Evolutionary conservation across 2,329 filamentous ascomycete genomes (phyloP).

Genomic region (Microdochium bolleyi): DNA sequence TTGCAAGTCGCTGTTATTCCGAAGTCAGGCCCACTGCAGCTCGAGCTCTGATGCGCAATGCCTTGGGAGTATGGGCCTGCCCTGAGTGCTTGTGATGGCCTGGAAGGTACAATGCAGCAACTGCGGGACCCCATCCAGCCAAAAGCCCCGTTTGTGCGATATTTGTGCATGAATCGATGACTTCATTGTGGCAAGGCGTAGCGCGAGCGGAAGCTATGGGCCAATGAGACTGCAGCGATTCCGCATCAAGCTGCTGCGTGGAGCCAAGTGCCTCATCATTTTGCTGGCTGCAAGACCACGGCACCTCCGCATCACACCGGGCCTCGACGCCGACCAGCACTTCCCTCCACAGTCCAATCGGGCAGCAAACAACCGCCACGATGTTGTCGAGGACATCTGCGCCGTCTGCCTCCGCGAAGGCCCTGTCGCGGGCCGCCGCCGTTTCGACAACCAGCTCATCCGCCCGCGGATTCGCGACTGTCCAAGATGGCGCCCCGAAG

Average conservation of each 20-base stretch:
- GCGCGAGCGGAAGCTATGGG: conserved; percentile 4
- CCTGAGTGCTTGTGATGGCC: no score
- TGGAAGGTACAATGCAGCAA: background rate
- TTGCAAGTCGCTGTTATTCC: no score
- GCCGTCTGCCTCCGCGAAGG: conserved; percentile 29
- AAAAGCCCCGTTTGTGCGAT: background rate
- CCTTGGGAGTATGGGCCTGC: no score
- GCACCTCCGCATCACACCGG: conserved; percentile 15
- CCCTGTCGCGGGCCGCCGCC: conserved; percentile 29
- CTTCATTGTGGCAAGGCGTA: conserved; percentile 7
- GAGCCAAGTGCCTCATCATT: conserved; percentile 20
- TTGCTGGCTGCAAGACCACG: conserved; percentile 1
- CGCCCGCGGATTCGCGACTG: conserved; percentile 69
- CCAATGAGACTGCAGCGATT: conserved; percentile 1
- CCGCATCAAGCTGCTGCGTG: conserved; percentile 8
- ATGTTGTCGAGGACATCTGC: conserved; percentile 36
- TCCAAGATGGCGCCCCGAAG: conserved; percentile 65
- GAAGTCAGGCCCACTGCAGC: no score
- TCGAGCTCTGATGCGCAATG: no score
- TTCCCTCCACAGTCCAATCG: conserved; percentile 24
- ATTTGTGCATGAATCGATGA: conserved; percentile 1
- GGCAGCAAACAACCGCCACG: conserved; percentile 20
- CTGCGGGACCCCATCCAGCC: background rate
- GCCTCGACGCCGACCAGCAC: conserved; percentile 14
- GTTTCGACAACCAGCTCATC: conserved; percentile 31